Percentiles rank a stretch among this genome's conserved stretches.
phyloP scores from a whole-genome alignment of 2,329 filamentous ascomycete genomes.

The Phoma herbarum region DNA sequence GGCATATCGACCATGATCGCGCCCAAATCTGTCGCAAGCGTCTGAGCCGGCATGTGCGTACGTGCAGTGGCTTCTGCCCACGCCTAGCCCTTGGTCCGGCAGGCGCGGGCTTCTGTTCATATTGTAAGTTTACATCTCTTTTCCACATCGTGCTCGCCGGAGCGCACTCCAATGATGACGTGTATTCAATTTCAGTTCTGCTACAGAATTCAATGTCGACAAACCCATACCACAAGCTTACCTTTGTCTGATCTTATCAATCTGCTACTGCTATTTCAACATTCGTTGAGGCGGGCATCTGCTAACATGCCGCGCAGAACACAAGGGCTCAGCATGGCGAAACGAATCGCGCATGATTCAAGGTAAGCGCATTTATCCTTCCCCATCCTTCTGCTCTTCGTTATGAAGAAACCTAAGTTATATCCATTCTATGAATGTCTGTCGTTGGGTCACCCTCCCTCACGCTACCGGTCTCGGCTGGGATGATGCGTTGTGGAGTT shows the following conservation, averaged over 20 bases:
- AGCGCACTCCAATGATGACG: slow-evolving; percentile 45
- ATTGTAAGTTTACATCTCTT: slow-evolving; percentile 26
- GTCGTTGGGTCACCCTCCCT: slow-evolving; percentile 76
- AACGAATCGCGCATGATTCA: background rate
- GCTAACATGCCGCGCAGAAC: slow-evolving; percentile 32
- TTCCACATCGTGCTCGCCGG: slow-evolving; percentile 5
- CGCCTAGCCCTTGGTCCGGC: background rate
- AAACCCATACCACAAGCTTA: slow-evolving; percentile 63
- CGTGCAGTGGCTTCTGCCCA: background rate
- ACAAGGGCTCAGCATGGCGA: background rate
- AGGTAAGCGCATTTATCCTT: slow-evolving; percentile 36
- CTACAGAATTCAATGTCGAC: slow-evolving; percentile 69
- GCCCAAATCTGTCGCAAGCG: background rate
- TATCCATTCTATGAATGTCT: slow-evolving; percentile 70
- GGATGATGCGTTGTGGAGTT: slow-evolving; percentile 82
- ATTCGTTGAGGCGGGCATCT: slow-evolving; percentile 9
- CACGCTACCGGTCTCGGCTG: slow-evolving; percentile 67
- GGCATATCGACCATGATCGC: background rate
- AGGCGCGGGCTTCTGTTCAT: slow-evolving; percentile 3
- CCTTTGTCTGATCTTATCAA: slow-evolving; percentile 59
- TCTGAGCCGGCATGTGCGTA: background rate
- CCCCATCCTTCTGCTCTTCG: slow-evolving; percentile 33
- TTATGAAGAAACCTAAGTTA: slow-evolving; percentile 66
- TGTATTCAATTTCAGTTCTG: slow-evolving; percentile 66
- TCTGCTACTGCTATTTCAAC: slow-evolving; percentile 4